Conservation (phyloP, 257 asterid species). For the Ligustrum vulgare region DNA sequence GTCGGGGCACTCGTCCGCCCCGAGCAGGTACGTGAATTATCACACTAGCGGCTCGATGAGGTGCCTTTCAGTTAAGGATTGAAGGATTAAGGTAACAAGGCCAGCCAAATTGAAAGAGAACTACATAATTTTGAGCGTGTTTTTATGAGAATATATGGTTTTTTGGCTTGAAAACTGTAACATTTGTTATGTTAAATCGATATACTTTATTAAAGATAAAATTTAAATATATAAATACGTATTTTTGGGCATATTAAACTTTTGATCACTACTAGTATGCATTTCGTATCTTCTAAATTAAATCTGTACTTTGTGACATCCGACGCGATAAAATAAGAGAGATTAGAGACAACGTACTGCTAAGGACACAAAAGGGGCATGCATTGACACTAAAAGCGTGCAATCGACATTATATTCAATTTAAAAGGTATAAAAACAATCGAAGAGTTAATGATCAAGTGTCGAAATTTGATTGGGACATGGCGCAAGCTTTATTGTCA, state of each 20-base stretch:
- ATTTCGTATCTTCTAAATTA: no score
- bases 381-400: neutral
- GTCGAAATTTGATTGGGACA: no score
- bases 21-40: constrained; percentile 70
- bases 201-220: no score
- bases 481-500: no score
- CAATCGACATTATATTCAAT: neutral
- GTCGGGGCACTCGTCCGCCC: constrained; percentile 68
- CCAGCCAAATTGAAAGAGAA: neutral
- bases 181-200: neutral
- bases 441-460: no score
- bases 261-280: no score
- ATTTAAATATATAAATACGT: neutral
- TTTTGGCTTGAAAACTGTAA: neutral
- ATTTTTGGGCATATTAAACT: no score
- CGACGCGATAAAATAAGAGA: neutral
- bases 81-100: neutral
- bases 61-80: constrained; percentile 33
- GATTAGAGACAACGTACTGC: no score
- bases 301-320: no score
- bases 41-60: constrained; percentile 45
- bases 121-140: neutral
- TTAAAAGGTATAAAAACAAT: no score
- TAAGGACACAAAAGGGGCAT: no score
- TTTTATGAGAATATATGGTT: neutral